A percentile compares a stretch with the other conserved stretches of the same genome.
Conservation (phyloP, 2,329 filamentous ascomycete genomes). For the Cercospora beticola region DNA sequence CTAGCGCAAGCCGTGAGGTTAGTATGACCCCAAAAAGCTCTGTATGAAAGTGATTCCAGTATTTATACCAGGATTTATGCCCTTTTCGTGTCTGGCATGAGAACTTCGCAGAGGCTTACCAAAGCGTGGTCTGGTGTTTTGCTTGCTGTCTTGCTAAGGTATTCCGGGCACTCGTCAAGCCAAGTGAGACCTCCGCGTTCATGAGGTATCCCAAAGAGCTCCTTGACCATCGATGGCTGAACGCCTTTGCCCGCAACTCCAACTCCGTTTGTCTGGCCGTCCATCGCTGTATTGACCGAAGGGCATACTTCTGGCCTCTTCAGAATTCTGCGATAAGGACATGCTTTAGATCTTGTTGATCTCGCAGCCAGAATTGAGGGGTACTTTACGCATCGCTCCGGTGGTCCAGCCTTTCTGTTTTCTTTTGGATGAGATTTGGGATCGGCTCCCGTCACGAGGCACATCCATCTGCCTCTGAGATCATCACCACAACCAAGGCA, state of each 20-base stretch:
- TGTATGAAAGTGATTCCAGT: background rate
- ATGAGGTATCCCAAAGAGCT: slow-evolving; percentile 19
- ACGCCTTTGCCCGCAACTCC: background rate
- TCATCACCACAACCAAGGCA: background rate
- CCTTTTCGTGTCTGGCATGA: background rate
- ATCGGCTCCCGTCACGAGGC: slow-evolving; percentile 3
- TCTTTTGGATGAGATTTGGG: slow-evolving; percentile 1
- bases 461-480: background rate
- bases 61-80: background rate
- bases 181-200: slow-evolving; percentile 20
- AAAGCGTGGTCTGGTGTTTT: slow-evolving; percentile 15
- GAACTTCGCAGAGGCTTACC: background rate
- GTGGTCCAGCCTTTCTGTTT: background rate
- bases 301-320: background rate
- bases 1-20: background rate
- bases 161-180: slow-evolving; percentile 18
- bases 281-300: background rate
- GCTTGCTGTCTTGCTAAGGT: slow-evolving; percentile 6
- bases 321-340: background rate
- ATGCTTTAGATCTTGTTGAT: background rate
- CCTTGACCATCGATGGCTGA: slow-evolving; percentile 14
- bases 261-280: background rate
- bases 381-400: background rate
- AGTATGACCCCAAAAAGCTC: background rate
- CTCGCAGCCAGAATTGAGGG: background rate